These are phyloP conservation scores for Xylariaceae sp. DNA, from an alignment of 2,329 filamentous ascomycete genomes.

Conservation along the genomic window DNA sequence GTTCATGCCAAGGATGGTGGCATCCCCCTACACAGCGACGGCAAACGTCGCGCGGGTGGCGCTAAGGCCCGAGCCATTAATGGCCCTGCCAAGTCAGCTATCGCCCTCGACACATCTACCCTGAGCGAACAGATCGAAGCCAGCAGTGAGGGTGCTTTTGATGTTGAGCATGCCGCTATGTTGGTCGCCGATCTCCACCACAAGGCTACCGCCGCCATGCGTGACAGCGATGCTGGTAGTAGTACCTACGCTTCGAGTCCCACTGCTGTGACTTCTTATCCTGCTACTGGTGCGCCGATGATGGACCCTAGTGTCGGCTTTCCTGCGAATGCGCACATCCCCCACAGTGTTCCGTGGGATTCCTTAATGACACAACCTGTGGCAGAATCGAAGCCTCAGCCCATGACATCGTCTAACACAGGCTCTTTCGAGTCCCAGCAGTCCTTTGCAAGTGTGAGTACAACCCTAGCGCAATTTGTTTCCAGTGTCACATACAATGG, in stretches of 20 bases:
- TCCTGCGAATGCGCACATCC: conserved; percentile 69
- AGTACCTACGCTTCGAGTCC: conserved; percentile 52
- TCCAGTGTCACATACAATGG: conserved; percentile 53
- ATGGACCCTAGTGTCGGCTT: conserved; percentile 76
- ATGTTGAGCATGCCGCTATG: conserved; percentile 96
- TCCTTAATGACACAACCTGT: conserved; percentile 69
- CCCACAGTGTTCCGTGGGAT: conserved; percentile 82
- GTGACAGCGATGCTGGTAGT: conserved; percentile 43
- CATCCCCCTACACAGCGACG: conserved; percentile 86
- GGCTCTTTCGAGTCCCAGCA: conserved; percentile 64
- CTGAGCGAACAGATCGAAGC: conserved; percentile 84
- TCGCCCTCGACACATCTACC: conserved; percentile 77
- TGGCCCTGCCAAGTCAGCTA: conserved; percentile 67
- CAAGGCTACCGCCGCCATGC: conserved; percentile 74
- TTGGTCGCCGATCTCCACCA: conserved; percentile 97
- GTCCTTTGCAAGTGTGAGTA: conserved; percentile 55
- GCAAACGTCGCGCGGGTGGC: conserved; percentile 69
- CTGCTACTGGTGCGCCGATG: conserved; percentile 63
- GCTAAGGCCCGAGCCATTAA: conserved; percentile 60
- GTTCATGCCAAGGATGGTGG: conserved; percentile 98
- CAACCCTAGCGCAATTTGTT: conserved; percentile 57
- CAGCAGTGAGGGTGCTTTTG: conserved; percentile 83
- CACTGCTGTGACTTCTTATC: conserved; percentile 57
- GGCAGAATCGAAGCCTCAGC: conserved; percentile 69
- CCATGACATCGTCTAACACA: conserved; percentile 60